phyloP scores from a whole-genome alignment of 805 yeast species.

The Candida argentea region DNA sequence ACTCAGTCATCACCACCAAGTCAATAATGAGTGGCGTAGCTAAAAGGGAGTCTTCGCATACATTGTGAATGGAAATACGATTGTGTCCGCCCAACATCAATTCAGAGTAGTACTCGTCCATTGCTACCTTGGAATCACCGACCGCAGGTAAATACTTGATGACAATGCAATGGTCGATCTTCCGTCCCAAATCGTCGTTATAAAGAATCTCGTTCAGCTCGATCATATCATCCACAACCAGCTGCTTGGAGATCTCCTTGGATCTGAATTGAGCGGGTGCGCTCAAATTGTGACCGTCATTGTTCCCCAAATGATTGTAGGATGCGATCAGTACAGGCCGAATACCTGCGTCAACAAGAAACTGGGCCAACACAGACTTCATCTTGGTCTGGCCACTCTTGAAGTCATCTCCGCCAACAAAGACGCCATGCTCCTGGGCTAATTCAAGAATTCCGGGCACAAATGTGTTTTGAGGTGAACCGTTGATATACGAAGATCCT shows the following conservation, averaged over 20 bases:
- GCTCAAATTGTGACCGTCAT: constrained; percentile 86
- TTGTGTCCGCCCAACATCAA: constrained; percentile 97
- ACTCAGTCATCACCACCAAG: constrained; percentile 82
- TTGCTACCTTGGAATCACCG: constrained; percentile 93
- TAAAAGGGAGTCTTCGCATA: constrained; percentile 89
- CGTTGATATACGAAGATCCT: constrained; percentile 83
- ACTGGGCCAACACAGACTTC: constrained; percentile 94
- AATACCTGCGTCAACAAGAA: constrained; percentile 94
- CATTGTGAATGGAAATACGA: constrained; percentile 87
- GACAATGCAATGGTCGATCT: constrained; percentile 89
- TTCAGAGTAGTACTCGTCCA: constrained; percentile 97
- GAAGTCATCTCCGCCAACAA: constrained; percentile 96
- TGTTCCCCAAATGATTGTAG: constrained; percentile 92
- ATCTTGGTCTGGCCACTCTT: constrained; percentile 94
- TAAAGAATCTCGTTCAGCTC: constrained; percentile 78
- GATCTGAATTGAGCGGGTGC: constrained; percentile 92
- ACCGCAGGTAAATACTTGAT: constrained; percentile 92
- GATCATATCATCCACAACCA: constrained; percentile 91
- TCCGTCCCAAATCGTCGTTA: constrained; percentile 66
- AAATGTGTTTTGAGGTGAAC: constrained; percentile 96
- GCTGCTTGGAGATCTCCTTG: constrained; percentile 86
- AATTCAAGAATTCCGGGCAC: constrained; percentile 91
- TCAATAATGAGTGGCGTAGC: constrained; percentile 94
- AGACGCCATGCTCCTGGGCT: constrained; percentile 65
- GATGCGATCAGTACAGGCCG: constrained; percentile 92